Conservation (phyloP, 148 eudicot species). For the Fagopyrum homotropicum region DNA sequence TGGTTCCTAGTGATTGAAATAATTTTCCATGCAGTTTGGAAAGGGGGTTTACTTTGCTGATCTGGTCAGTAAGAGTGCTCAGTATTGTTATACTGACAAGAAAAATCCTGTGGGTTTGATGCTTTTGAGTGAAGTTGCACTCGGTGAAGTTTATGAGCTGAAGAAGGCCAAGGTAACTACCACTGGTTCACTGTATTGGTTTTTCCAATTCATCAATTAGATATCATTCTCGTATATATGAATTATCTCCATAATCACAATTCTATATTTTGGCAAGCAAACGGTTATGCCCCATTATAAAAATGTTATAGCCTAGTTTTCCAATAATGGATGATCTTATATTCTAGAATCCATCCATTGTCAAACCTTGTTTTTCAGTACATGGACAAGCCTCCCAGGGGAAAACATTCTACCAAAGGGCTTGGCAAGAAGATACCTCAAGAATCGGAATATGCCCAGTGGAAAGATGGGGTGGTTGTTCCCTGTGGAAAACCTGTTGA, state of each 20-base stretch:
- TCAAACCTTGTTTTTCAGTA: slow-evolving; percentile 33
- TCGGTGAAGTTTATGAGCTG: slow-evolving; percentile 82
- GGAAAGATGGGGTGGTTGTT: slow-evolving; percentile 84
- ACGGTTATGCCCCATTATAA: too few relatives aligned
- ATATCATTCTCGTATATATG: background rate
- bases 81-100: slow-evolving; percentile 80
- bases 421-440: slow-evolving; percentile 83
- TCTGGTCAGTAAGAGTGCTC: slow-evolving; percentile 98
- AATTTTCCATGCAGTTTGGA: slow-evolving; percentile 64
- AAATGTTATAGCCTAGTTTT: background rate
- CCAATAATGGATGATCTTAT: background rate
- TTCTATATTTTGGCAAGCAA: background rate
- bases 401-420: slow-evolving; percentile 97
- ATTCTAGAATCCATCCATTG: background rate
- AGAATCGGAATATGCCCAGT: slow-evolving; percentile 55
- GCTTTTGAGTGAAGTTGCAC: slow-evolving; percentile 95
- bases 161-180: slow-evolving; percentile 62
- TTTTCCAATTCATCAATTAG: background rate
- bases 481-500: slow-evolving; percentile 94
- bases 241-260: background rate
- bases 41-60: slow-evolving; percentile 98
- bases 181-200: background rate
- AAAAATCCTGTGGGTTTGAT: slow-evolving; percentile 91
- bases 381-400: slow-evolving; percentile 86
- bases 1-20: background rate